Evolutionary conservation across 352 stramenopile genomes (phyloP).

Genomic region (Phytophthora capsici): DNA sequence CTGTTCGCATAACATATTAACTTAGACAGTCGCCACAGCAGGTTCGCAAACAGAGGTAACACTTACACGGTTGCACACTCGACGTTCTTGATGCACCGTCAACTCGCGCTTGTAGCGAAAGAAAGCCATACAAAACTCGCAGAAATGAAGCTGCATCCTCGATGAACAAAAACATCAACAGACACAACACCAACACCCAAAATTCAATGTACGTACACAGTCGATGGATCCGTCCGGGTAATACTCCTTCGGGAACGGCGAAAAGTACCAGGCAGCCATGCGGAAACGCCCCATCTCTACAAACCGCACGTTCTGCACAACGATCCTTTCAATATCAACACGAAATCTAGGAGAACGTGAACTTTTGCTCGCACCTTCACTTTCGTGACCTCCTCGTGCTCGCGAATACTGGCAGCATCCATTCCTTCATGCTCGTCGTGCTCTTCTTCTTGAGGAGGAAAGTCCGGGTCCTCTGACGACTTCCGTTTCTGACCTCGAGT

Average conservation of each 20-base stretch:
- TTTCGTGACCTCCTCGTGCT: constrained; percentile 99
- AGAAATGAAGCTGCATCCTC: constrained; percentile 79
- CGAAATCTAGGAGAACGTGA: not conserved
- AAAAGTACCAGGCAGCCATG: constrained; percentile 98
- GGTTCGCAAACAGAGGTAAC: not conserved
- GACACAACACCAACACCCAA: not conserved
- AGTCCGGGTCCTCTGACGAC: constrained; percentile 68
- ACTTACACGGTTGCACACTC: constrained; percentile 68
- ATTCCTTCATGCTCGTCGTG: constrained; percentile 99
- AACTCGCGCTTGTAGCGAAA: constrained; percentile 84
- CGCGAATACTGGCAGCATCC: constrained; percentile 96
- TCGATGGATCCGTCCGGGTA: constrained; percentile 87
- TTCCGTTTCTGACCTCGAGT: constrained; percentile 84
- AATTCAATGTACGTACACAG: constrained; percentile 54
- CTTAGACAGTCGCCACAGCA: not conserved
- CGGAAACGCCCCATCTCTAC: constrained; percentile 94
- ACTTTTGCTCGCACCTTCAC: constrained; percentile 72
- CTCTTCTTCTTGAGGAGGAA: constrained; percentile 87
- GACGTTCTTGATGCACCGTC: constrained; percentile 66
- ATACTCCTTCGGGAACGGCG: constrained; percentile 96
- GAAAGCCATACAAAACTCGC: constrained; percentile 91
- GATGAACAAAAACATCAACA: constrained; percentile 2
- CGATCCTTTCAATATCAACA: too few relatives aligned
- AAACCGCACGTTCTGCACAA: constrained; percentile 93
- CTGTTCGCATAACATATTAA: constrained; percentile 29